A percentile compares a stretch with the other conserved stretches of the same genome.
Evolutionary conservation across 169 alveolate genomes (phyloP).

Genomic region (Cryptosporidium bovis): DNA sequence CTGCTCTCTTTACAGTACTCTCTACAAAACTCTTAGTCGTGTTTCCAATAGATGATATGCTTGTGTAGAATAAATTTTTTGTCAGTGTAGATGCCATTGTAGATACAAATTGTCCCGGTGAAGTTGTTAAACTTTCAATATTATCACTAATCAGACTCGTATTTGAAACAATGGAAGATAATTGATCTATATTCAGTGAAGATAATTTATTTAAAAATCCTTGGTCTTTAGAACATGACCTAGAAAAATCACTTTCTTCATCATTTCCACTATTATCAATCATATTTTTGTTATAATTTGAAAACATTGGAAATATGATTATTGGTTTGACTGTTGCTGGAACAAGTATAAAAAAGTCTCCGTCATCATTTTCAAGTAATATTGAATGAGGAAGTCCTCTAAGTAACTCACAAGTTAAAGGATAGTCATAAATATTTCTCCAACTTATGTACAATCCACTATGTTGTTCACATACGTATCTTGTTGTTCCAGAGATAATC

Average conservation of each 20-base stretch:
- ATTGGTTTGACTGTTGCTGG: conserved; percentile 76
- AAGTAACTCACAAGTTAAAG: conserved; percentile 75
- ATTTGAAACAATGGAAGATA: conserved; percentile 16
- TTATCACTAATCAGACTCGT: conserved; percentile 10
- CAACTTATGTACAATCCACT: conserved; percentile 76
- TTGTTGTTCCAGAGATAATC: conserved; percentile 24
- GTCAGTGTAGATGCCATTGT: conserved; percentile 55
- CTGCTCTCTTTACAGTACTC: conserved; percentile 4
- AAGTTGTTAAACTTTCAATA: conserved; percentile 20
- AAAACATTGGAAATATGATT: conserved; percentile 30
- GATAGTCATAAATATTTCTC: conserved; percentile 71
- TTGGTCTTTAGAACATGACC: not conserved
- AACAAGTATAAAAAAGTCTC: conserved; percentile 77
- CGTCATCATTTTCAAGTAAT: conserved; percentile 78
- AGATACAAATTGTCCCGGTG: conserved; percentile 52
- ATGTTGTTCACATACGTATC: conserved; percentile 79
- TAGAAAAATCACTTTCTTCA: not conserved
- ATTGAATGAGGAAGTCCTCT: conserved; percentile 76
- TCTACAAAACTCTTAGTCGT: conserved; percentile 20
- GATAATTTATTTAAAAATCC: conserved; percentile 1
- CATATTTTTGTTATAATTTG: not conserved
- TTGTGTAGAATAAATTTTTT: conserved; percentile 6
- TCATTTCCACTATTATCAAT: no score
- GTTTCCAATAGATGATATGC: conserved; percentile 8
- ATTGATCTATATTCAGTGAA: not conserved